Base-by-base conservation (phyloP, 441 rosid species). In the Corymbia citriodora region DNA sequence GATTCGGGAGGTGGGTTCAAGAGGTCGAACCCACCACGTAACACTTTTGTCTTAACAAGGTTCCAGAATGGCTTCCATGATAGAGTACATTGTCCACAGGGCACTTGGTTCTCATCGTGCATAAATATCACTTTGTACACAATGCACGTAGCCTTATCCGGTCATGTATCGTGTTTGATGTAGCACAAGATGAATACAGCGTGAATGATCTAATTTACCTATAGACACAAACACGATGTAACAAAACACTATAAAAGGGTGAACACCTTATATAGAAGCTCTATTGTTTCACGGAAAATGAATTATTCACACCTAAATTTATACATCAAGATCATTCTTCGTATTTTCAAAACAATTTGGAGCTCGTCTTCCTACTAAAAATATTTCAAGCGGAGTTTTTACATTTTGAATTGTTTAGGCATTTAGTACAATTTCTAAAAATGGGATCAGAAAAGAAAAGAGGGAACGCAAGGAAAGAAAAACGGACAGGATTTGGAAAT, bases 71-170 rank as follows among this genome's bases (percentile, higher is more conserved):
- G 3, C 16, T 63, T 29, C 31, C 70, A 27, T 4, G 7, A 6
- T 6, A 11, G 3, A 63, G 33, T 12, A 63, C 16, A 27, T 12
- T 29, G 16, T 63, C 70, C 70, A 12, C 4, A 0, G 15, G 15
- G 25, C 31, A 63, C 70, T 63, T 13, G 0, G 31, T 0, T 63
- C 31, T 19, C 17, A 2, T 27, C 2, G 0, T 63, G 17, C 17
- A 27, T 27, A 63, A 6, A 63, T 27, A 29, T 27, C 31, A 6
- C 3, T 29, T 1, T 25, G 9, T 55, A 55, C 8, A 18, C 0
- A 55, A 55, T 55, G 27, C 27, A 55, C 0, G 3, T 40, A 57
- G 63, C 25, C 29, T 4, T 57, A 57, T 27, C 23, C 23, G 27
- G 12, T 57, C 29, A 9, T 27, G 1, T 21, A 3, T 29, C 72